Base-by-base conservation (phyloP, 176 grass and related monocot genomes). In the Cenchrus americanus region DNA sequence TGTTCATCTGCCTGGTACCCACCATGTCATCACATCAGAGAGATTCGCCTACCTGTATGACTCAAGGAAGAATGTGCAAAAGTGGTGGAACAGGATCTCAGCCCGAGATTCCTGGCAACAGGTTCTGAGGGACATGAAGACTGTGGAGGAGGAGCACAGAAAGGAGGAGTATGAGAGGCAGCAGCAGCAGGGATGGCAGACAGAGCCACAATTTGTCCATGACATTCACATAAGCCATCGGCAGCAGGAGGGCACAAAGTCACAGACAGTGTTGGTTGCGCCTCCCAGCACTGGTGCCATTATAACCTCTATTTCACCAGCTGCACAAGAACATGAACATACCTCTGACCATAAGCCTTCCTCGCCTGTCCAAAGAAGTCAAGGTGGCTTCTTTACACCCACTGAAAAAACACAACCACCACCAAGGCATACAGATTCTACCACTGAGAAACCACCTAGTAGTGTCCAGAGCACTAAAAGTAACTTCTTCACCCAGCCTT, bases 31-130 rank as follows among this genome's bases (percentile, higher is more conserved):
- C 40, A 80, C 57, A 58, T 95, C 95, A 1, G 14, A 85, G 0
- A 63, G 85, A 41, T 90, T 92, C 18, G 21, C 71, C 2, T 84
- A 91, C 85, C 80, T 98, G 61, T 93, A 91, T 69, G 53, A 94
- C 23, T 86, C 89, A 2, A 95, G 95, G 89, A 91, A 91, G 87
- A 98, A 98, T 66, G 76, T 98, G 57, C 80, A 85, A 50, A 89
- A 91, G 85, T 98, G 95, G 95, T 98, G 92, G 92, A 79, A 92
- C 8, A 26, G 50, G 0, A 87, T 95, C 52, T 91, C 90, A 10
- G 34, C 22, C 12, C 74, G 92, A 26, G 52, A 77, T 30, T 94
- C 92, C 17, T 98, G 95, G 95, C 52, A 62, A 15, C 57, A 98
- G 71, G 92, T 93, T 22, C 54, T 84, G 65, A 76, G 13, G n/a